Evolutionary conservation across 805 yeast genomes (phyloP).

Genomic region (Saccharomycopsis amapae): DNA sequence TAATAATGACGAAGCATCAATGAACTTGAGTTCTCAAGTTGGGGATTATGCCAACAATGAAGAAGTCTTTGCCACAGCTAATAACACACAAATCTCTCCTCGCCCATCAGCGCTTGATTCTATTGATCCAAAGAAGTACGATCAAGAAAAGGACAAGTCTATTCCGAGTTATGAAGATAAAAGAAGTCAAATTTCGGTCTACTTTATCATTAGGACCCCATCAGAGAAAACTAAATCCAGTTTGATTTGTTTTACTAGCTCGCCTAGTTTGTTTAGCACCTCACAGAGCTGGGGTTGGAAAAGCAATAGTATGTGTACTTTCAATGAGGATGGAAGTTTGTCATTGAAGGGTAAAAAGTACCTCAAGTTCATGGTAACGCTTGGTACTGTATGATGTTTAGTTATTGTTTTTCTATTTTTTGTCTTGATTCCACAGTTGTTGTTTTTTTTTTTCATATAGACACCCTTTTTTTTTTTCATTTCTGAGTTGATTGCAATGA

Average conservation of each 20-base stretch:
- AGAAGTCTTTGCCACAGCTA: too few relatives aligned
- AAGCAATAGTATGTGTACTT: slow-evolving; percentile 45
- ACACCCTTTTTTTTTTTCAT: not conserved
- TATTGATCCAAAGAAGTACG: slow-evolving; percentile 21
- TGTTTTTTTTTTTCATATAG: not conserved
- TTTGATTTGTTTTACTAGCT: slow-evolving; percentile 46
- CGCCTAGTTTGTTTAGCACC: slow-evolving; percentile 45
- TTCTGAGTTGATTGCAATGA: not conserved
- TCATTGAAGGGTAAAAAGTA: slow-evolving; percentile 36
- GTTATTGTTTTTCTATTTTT: not conserved
- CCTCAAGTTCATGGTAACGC: slow-evolving; percentile 42
- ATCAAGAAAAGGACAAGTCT: slow-evolving; percentile 23
- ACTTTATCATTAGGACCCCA: slow-evolving; percentile 49
- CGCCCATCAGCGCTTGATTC: slow-evolving; percentile 19
- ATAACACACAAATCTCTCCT: too few relatives aligned
- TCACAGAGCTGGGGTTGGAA: slow-evolving; percentile 63
- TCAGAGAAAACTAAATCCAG: slow-evolving; percentile 39
- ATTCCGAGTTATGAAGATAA: slow-evolving; percentile 39
- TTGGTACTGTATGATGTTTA: slow-evolving; percentile 35
- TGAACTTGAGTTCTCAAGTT: not conserved
- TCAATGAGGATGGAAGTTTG: slow-evolving; percentile 42
- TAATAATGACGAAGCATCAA: not conserved
- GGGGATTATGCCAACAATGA: too few relatives aligned
- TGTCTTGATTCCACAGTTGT: too few relatives aligned
- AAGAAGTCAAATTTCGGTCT: slow-evolving; percentile 40